These are phyloP conservation scores for Cutaneotrichosporon cavernicola DNA, from an alignment of 1,284 basidiomycete genomes.

Conservation along the genomic window DNA sequence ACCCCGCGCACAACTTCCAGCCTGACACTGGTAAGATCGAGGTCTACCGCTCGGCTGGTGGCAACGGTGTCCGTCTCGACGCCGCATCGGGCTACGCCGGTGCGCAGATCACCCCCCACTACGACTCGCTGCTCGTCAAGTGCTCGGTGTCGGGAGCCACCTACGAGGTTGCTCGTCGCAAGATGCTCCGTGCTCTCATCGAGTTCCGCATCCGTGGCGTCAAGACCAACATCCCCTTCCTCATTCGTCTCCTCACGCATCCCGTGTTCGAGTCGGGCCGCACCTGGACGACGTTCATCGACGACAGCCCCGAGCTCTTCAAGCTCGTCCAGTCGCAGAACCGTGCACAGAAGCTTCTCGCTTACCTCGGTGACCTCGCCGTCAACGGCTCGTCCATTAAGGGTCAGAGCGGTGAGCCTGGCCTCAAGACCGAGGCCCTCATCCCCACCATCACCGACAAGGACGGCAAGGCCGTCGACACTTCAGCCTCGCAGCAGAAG, in stretches of 20 bases:
- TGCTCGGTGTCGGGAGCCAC: conserved; percentile 94
- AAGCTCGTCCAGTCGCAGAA: conserved; percentile 97
- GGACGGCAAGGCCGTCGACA: conserved; percentile 73
- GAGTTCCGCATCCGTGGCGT: conserved; percentile 99
- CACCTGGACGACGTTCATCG: conserved; percentile 99
- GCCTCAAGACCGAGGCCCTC: conserved; percentile 84
- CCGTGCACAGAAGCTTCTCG: conserved; percentile 94
- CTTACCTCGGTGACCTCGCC: conserved; percentile 93
- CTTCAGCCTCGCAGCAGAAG: conserved; percentile 73
- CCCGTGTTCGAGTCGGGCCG: conserved; percentile 93
- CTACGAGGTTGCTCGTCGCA: conserved; percentile 96
- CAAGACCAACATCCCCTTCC: conserved; percentile 99
- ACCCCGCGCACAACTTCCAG: conserved; percentile 86
- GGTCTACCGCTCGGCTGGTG: conserved; percentile 97
- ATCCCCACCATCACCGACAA: conserved; percentile 80
- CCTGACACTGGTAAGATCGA: conserved; percentile 99
- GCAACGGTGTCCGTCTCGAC: conserved; percentile 97
- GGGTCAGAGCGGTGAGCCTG: conserved; percentile 75
- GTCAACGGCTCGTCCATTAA: conserved; percentile 98
- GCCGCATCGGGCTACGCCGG: conserved; percentile 97
- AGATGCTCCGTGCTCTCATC: conserved; percentile 97
- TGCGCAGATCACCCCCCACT: conserved; percentile 99
- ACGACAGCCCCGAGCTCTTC: conserved; percentile 98
- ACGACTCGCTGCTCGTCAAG: conserved; percentile 97
- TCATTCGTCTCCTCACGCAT: conserved; percentile 97